Base-by-base conservation (phyloP, 2,329 filamentous ascomycete genomes). In the Fusarium redolens region DNA sequence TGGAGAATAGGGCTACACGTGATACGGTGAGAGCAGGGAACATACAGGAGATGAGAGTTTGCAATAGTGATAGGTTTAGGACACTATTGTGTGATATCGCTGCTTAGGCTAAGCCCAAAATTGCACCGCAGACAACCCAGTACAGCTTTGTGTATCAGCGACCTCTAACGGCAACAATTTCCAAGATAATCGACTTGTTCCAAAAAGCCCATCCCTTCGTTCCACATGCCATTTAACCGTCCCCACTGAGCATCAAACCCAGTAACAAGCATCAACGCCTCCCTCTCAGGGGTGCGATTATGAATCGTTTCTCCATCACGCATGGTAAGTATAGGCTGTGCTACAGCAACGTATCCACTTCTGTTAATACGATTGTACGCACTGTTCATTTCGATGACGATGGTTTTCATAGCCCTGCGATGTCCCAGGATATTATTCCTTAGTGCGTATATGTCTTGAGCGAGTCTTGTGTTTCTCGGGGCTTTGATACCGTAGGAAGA, bases 1-100 rank as follows among this genome's bases (percentile, higher is more conserved):
- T 25, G 1, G 7, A 22, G 45, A 31, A n/a, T 12, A n/a, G 0
- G 3, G 5, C 1, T 20, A 7, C 1, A 6, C 8, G 8, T 4
- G 0, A 47, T 10, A 15, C 1, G 5, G 3, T 2, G 8, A 30
- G 18, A 7, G 3, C 3, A 15, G 25, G 18, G 5, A 28, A 11
- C 10, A 1, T 28, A 2, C 20, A 3, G 3, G 11, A n/a, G 44
- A 30, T n/a, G 7, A 11, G 10, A 7, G 7, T 17, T 15, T 22
- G 14, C 0, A 9, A 31, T 11, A 9, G 14, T 7, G 7, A 3
- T 6, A 50, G 22, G 10, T 17, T 17, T 1, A 12, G 7, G 10
- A 3, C 14, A 10, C 37, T 38, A 20, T 3, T 3, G 3, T 38
- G 2, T 37, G 8, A 18, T 37, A 18, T 37, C 3, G 1, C 15